Evolutionary conservation across 1,139 yeast genomes (phyloP).

Genomic region (Arxiozyma slooffiae): DNA sequence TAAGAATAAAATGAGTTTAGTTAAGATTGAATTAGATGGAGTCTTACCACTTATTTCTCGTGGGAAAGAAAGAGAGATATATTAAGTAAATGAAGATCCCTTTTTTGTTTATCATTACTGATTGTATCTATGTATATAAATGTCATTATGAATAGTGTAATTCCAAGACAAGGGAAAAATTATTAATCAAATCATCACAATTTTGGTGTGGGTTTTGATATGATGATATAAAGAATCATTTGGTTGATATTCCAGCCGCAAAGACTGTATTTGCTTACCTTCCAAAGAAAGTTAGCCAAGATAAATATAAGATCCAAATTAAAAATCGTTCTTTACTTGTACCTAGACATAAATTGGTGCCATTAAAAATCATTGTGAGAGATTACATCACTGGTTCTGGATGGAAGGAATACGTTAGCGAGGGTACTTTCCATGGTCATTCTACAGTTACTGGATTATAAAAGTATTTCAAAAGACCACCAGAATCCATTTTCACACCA

Average conservation of each 20-base stretch:
- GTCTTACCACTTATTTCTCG: constrained; percentile 73
- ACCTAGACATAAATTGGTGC: constrained; percentile 70
- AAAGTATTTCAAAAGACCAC: constrained; percentile 75
- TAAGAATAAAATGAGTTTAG: background rate
- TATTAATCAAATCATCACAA: constrained; percentile 74
- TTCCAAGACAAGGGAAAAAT: constrained; percentile 81
- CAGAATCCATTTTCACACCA: constrained; percentile 84
- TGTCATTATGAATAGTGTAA: constrained; percentile 87
- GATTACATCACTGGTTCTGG: constrained; percentile 97
- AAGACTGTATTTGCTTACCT: constrained; percentile 50
- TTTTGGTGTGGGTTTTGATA: constrained; percentile 82
- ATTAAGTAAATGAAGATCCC: constrained; percentile 65
- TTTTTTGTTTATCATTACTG: constrained; percentile 88
- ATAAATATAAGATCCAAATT: constrained; percentile 56
- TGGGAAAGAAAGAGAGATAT: constrained; percentile 94
- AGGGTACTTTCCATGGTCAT: constrained; percentile 82
- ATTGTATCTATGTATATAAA: constrained; percentile 95
- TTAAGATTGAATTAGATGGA: constrained; percentile 44
- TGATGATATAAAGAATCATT: constrained; percentile 55
- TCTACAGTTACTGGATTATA: constrained; percentile 42
- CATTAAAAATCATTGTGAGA: constrained; percentile 92
- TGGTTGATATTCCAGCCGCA: constrained; percentile 34
- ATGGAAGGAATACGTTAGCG: constrained; percentile 80
- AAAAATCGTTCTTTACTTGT: constrained; percentile 74
- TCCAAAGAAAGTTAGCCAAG: constrained; percentile 50